phyloP scores from a whole-genome alignment of 306 rosid species.

The Trichosanthes truncata region DNA sequence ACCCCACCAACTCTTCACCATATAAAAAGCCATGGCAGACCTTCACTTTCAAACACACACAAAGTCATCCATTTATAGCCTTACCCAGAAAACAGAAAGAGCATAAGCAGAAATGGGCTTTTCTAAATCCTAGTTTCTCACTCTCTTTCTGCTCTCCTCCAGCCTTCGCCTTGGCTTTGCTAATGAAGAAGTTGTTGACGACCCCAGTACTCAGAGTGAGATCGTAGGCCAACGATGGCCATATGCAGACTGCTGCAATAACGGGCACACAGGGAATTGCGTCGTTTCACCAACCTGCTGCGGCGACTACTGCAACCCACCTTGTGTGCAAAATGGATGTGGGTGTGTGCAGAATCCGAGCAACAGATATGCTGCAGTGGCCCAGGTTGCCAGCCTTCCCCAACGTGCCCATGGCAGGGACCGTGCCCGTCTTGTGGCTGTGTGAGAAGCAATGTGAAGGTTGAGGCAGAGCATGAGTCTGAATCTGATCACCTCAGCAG shows the following conservation, averaged over 20 bases:
- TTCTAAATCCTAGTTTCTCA: not conserved
- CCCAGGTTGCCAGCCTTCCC: not conserved
- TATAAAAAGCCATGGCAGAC: not conserved
- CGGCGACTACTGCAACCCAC: not conserved
- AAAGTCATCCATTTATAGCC: not conserved
- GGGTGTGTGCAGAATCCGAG: not conserved
- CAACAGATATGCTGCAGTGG: not conserved
- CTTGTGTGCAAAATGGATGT: not conserved
- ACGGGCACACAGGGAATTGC: not conserved
- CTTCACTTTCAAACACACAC: not conserved
- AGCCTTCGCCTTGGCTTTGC: not conserved
- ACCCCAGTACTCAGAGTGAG: not conserved
- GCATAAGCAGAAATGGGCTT: not conserved
- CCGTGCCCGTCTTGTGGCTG: not conserved
- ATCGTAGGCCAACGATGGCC: not conserved
- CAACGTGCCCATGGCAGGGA: not conserved
- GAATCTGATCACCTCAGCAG: not conserved
- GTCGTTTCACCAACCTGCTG: not conserved
- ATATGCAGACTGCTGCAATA: not conserved
- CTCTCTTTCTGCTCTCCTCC: slow-evolving; percentile 1
- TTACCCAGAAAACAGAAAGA: not conserved
- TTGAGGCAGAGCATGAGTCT: not conserved
- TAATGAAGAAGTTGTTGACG: not conserved
- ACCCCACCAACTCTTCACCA: not conserved
- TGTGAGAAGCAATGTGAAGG: not conserved